Percentiles rank a stretch among this genome's conserved stretches.
phyloP scores from a whole-genome alignment of 2,329 filamentous ascomycete genomes.

The Metarhizium album region DNA sequence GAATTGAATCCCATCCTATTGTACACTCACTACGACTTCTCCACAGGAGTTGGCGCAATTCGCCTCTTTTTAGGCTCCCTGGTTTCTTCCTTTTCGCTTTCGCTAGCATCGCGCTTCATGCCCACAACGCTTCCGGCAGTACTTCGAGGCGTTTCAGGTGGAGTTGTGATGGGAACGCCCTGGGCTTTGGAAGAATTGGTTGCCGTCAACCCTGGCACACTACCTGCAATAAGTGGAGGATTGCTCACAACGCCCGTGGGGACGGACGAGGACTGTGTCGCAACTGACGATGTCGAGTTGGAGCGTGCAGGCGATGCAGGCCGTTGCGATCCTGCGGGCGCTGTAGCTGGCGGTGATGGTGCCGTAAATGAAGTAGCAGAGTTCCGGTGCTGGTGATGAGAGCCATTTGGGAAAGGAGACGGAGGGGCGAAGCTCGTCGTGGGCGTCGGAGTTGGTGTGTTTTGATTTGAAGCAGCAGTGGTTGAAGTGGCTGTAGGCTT shows the following conservation, averaged over 20 bases:
- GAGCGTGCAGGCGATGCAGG: conserved; percentile 73
- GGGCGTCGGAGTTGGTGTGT: conserved; percentile 61
- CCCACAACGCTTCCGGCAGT: conserved; percentile 24
- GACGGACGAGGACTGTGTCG: conserved; percentile 47
- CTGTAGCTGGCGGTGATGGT: conserved; percentile 43
- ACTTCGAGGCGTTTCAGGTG: conserved; percentile 70
- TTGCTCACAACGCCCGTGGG: conserved; percentile 56
- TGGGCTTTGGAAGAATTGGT: conserved; percentile 54
- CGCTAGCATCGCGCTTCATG: conserved; percentile 46
- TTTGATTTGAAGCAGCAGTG: conserved; percentile 41
- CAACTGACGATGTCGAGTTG: conserved; percentile 74
- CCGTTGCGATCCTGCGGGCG: conserved; percentile 49
- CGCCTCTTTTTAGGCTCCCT: conserved; percentile 56
- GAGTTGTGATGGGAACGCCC: conserved; percentile 69
- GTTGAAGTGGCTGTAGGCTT: conserved; percentile 32
- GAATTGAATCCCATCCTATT: not conserved
- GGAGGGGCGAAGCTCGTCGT: conserved; percentile 51
- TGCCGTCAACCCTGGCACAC: conserved; percentile 65
- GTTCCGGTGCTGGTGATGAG: conserved; percentile 45
- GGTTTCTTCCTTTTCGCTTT: conserved; percentile 41
- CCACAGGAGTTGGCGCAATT: conserved; percentile 56
- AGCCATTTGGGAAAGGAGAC: conserved; percentile 42
- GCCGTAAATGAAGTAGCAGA: conserved; percentile 47
- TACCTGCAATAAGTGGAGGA: conserved; percentile 67
- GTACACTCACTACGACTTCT: not conserved